phyloP scores from a whole-genome alignment of 768 basidiomycete genomes.

The Termitomyces sp. region DNA sequence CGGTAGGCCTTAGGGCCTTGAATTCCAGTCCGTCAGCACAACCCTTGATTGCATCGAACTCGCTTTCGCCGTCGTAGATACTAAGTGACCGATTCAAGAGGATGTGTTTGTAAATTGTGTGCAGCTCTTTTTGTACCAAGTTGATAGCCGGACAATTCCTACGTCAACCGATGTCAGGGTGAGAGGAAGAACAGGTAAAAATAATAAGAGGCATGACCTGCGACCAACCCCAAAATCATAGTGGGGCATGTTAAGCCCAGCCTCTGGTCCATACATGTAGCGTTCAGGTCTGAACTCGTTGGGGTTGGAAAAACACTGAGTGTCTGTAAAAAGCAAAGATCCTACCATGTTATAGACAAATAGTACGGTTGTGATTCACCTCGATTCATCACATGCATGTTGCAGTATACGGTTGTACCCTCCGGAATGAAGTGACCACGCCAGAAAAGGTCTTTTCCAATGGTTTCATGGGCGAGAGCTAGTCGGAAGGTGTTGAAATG shows the following conservation, averaged over 20 bases:
- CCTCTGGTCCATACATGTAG: constrained; percentile 12
- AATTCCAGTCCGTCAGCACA: constrained; percentile 10
- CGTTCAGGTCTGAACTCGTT: constrained; percentile 12
- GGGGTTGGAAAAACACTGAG: constrained; percentile 7
- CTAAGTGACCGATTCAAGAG: constrained; percentile 7
- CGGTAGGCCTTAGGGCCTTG: constrained; percentile 9
- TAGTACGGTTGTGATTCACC: neutral
- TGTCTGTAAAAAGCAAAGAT: neutral
- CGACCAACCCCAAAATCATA: constrained; percentile 14
- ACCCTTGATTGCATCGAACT: constrained; percentile 11
- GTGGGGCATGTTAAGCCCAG: constrained; percentile 12
- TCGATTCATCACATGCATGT: constrained; percentile 13
- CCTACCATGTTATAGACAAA: neutral
- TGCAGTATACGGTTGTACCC: constrained; percentile 12
- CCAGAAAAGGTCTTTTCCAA: constrained; percentile 13
- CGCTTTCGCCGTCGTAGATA: constrained; percentile 11
- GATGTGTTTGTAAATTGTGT: constrained; percentile 10
- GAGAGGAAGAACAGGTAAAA: neutral
- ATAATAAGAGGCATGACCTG: neutral
- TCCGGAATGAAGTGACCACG: constrained; percentile 11
- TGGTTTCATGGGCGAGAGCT: constrained; percentile 10
- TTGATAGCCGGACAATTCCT: constrained; percentile 13
- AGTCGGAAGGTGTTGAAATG: constrained; percentile 14
- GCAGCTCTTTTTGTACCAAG: constrained; percentile 13
- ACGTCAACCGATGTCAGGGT: neutral